These are phyloP conservation scores for Licmophora abbreviata DNA, from an alignment of 108 stramenopile genomes.

Conservation along the genomic window DNA sequence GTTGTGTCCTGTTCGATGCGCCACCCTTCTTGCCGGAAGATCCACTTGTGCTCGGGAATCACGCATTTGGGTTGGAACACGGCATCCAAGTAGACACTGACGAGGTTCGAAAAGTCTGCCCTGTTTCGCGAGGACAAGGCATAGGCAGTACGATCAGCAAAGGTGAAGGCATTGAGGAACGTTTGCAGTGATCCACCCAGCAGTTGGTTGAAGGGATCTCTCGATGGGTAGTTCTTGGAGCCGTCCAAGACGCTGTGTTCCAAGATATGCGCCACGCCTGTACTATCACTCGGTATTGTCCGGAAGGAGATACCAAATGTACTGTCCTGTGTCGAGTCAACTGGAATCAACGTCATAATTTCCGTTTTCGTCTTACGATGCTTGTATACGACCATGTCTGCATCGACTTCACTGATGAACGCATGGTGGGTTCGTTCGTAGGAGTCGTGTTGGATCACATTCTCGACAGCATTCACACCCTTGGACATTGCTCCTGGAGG, in stretches of 20 bases:
- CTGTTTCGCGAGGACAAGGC: slow-evolving; percentile 72
- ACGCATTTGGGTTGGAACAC: slow-evolving; percentile 83
- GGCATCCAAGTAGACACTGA: slow-evolving; percentile 91
- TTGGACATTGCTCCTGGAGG: too few species aligned
- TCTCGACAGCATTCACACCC: too few species aligned
- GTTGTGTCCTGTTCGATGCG: slow-evolving; percentile 66
- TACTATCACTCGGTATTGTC: slow-evolving; percentile 71
- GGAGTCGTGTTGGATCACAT: not conserved
- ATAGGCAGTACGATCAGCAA: slow-evolving; percentile 91
- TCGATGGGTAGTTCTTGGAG: slow-evolving; percentile 78
- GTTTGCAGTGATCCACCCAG: slow-evolving; percentile 88
- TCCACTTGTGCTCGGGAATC: slow-evolving; percentile 53
- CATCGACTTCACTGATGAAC: slow-evolving; percentile 3
- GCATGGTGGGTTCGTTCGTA: slow-evolving; percentile 2
- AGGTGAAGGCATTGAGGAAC: slow-evolving; percentile 90
- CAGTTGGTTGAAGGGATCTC: slow-evolving; percentile 91
- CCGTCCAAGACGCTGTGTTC: slow-evolving; percentile 91
- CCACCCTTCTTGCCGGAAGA: slow-evolving; percentile 93
- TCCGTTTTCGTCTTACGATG: slow-evolving; percentile 71
- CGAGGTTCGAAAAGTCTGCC: slow-evolving; percentile 78
- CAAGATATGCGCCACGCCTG: slow-evolving; percentile 89
- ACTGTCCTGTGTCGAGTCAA: slow-evolving; percentile 75
- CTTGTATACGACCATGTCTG: slow-evolving; percentile 30
- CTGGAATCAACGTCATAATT: slow-evolving; percentile 66
- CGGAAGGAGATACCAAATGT: slow-evolving; percentile 94